phyloP scores from a whole-genome alignment of 1,284 basidiomycete species.

The Stygiomarasmius scandens region DNA sequence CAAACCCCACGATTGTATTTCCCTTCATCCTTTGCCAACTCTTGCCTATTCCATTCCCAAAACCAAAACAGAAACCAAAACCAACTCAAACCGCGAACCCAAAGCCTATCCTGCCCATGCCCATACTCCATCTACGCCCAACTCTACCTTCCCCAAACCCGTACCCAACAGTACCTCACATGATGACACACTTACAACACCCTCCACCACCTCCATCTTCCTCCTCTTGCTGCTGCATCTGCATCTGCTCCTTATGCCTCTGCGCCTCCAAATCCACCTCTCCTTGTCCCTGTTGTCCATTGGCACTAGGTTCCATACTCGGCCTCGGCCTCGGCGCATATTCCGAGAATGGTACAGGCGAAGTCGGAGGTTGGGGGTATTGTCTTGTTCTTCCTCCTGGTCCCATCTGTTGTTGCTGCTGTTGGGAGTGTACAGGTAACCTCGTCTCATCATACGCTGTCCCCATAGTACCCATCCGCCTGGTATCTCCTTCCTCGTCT shows the following conservation, averaged over 20 bases:
- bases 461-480: no score
- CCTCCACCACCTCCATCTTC: constrained; percentile 49
- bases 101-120: no score
- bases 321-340: constrained; percentile 38
- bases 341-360: constrained; percentile 62
- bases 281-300: constrained; percentile 25
- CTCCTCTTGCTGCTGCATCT: constrained; percentile 23
- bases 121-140: no score
- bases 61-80: no score
- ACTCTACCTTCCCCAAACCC: no score
- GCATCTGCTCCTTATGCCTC: constrained; percentile 12
- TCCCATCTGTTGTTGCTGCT: no score
- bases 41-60: no score
- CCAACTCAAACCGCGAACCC: no score
- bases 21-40: no score
- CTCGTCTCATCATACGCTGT: constrained; percentile 31
- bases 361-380: constrained; percentile 37
- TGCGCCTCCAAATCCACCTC: constrained; percentile 24
- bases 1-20: no score
- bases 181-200: constrained; percentile 65
- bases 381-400: constrained; percentile 14
- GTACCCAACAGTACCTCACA: constrained; percentile 44
- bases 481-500: constrained; percentile 23
- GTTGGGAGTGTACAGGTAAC: constrained; percentile 22
- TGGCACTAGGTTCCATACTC: constrained; percentile 16